Evolutionary conservation across 768 basidiomycete species (phyloP).

Genomic region (Austroboletus eburneus): DNA sequence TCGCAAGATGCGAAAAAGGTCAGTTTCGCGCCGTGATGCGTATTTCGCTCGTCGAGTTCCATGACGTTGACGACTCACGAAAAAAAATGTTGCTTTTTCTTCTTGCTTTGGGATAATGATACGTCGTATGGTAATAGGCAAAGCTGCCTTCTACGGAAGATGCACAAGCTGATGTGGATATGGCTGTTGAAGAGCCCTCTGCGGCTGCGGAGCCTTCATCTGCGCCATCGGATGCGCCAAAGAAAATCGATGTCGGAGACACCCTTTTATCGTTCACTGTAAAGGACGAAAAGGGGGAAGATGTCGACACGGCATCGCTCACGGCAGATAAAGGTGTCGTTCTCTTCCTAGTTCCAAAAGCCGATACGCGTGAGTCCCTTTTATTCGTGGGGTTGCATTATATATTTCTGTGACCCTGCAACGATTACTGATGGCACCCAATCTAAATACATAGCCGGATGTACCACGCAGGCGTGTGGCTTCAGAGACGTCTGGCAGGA

Average conservation of each 20-base stretch:
- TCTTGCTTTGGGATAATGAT: not conserved
- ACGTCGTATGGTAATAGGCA: not conserved
- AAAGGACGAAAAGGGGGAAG: constrained; percentile 82
- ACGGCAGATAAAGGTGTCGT: constrained; percentile 71
- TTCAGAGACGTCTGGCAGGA: constrained; percentile 82
- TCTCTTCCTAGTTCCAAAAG: constrained; percentile 80
- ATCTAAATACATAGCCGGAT: constrained; percentile 55
- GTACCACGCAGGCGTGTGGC: constrained; percentile 89
- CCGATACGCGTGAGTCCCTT: constrained; percentile 67
- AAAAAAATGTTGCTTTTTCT: not conserved
- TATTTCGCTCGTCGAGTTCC: not conserved
- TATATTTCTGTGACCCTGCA: no score
- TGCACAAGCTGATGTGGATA: not conserved
- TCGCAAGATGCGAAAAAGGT: constrained; percentile 26
- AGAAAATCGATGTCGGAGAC: constrained; percentile 65
- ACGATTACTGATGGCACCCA: constrained; percentile 4
- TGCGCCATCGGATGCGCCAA: not conserved
- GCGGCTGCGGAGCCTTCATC: constrained; percentile 5
- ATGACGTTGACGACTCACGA: not conserved
- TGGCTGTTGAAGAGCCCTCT: constrained; percentile 2
- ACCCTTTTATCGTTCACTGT: constrained; percentile 67
- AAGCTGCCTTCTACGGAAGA: not conserved
- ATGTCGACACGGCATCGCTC: constrained; percentile 63
- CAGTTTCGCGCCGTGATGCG: not conserved
- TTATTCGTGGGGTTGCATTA: no score